These are phyloP conservation scores for Nothophoma quercina DNA, from an alignment of 2,329 filamentous ascomycete species.

Conservation along the genomic window DNA sequence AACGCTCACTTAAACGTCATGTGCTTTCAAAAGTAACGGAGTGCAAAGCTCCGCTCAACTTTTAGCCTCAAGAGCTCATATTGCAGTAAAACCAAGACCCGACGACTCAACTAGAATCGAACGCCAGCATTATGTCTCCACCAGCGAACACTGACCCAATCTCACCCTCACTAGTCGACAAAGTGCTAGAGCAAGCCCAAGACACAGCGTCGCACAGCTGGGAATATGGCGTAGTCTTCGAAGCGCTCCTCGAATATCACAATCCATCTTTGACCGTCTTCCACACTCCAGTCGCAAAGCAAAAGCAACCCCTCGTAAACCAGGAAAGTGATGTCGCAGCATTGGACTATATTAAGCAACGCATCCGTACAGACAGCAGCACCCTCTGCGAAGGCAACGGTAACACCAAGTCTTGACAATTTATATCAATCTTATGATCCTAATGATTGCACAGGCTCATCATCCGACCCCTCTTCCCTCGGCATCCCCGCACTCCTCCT, in stretches of 20 bases:
- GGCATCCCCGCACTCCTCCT: constrained; percentile 56
- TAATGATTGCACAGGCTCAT: constrained; percentile 42
- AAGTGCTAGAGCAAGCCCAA: constrained; percentile 37
- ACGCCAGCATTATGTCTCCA: background rate
- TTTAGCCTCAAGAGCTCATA: no score
- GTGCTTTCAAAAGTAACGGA: no score
- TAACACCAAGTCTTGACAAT: constrained; percentile 8
- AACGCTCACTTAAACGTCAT: no score
- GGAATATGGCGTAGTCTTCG: constrained; percentile 53
- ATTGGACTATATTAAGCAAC: constrained; percentile 46
- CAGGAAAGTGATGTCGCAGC: constrained; percentile 34
- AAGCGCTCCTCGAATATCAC: constrained; percentile 53
- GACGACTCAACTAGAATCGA: no score
- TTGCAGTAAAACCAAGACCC: no score
- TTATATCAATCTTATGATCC: no score
- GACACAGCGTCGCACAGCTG: constrained; percentile 49
- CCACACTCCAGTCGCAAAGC: constrained; percentile 47
- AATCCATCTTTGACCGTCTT: constrained; percentile 50
- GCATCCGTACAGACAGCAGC: constrained; percentile 37
- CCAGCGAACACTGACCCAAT: constrained; percentile 16
- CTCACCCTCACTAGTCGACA: constrained; percentile 62
- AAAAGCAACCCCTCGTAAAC: constrained; percentile 31
- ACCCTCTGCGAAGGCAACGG: constrained; percentile 48
- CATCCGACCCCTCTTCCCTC: constrained; percentile 56
- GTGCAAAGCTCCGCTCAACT: no score